Evolutionary conservation across 1,284 basidiomycete genomes (phyloP), one percentile per base, ranked within the genome.

Genomic region (Apiotrichum porosum): DNA sequence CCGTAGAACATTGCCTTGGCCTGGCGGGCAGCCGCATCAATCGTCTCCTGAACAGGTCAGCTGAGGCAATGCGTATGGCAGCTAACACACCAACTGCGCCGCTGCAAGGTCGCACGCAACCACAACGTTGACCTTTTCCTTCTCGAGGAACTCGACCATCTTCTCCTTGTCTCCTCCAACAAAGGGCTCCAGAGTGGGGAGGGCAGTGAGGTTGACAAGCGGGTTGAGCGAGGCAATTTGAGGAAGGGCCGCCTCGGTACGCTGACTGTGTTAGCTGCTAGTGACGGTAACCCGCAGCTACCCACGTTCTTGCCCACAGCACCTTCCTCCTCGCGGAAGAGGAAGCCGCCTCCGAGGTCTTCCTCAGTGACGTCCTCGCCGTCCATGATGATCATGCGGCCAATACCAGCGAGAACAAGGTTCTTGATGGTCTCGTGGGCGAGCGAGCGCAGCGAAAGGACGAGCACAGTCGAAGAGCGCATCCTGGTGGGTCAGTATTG

Each of bases 401-500:
- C 80, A 24, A 82, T 76, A 22, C 81, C 81, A 0, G 80, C 79
- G 14, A 82, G 69, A 8, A 82, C 80, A 30, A 80, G 74, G 69
- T 99, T 99, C 75, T 98, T 99, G 73, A 95, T 87, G 21, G 86
- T 82, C 72, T 99, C 95, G n/a, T 92, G 91, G 15, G 94, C 90
- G 31, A 89, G 79, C 3, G 91, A 90, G 37, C 83, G 79, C 42
- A 97, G 79, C 21, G 82, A 82, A 30, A 92, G 76, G 37, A 99
- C 79, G 42, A 97, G 77, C 56, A 98, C 88, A 6, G 90, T 88
- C 13, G 93, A 87, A 63, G 87, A 89, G 59, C 92, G 83, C 88
- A 97, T 94, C 64, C 92, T 94, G 37, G 38, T 49, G 45, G 38
- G 24, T 19, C 31, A 38, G 21, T 24, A 45, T 19, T 9, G 14